Percentiles rank a stretch among this genome's conserved stretches.
Conservation (phyloP, 1,284 basidiomycete species). For the Naganishia sp. region DNA sequence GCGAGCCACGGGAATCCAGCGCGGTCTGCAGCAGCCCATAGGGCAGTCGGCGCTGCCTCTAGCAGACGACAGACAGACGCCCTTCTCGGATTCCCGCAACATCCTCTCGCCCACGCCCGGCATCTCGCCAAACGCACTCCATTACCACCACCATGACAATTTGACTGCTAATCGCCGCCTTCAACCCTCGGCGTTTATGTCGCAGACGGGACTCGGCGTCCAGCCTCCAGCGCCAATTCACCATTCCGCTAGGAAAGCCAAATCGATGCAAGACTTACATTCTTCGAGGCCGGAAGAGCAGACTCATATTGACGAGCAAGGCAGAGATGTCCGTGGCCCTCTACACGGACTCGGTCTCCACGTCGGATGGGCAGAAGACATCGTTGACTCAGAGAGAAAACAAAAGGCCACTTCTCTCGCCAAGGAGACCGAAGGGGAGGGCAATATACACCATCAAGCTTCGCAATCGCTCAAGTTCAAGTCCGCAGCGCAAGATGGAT, state of each 20-base stretch:
- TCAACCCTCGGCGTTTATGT: conserved; percentile 7
- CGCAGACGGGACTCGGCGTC: conserved; percentile 3
- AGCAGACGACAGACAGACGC: background rate
- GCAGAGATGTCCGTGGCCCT: conserved; percentile 12
- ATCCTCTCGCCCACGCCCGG: conserved; percentile 36
- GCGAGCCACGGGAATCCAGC: conserved; percentile 17
- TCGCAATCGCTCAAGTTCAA: conserved; percentile 16
- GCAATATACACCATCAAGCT: conserved; percentile 16
- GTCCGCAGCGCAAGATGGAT: background rate
- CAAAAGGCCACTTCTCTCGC: conserved; percentile 7
- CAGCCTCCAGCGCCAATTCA: conserved; percentile 12
- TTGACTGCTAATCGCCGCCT: background rate
- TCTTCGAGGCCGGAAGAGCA: background rate
- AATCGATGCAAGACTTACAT: conserved; percentile 4
- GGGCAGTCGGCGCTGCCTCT: background rate
- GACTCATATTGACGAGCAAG: conserved; percentile 13
- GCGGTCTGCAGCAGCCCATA: background rate
- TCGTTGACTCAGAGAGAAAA: conserved; percentile 29
- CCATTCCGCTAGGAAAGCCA: conserved; percentile 7
- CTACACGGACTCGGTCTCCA: conserved; percentile 33
- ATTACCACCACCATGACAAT: conserved; percentile 1
- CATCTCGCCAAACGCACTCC: conserved; percentile 28
- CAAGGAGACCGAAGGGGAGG: conserved; percentile 20
- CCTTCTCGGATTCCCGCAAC: conserved; percentile 23
- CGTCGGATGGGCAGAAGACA: conserved; percentile 8